Base-by-base conservation (phyloP, 2,329 filamentous ascomycete genomes). In the Penicillium crustosum region DNA sequence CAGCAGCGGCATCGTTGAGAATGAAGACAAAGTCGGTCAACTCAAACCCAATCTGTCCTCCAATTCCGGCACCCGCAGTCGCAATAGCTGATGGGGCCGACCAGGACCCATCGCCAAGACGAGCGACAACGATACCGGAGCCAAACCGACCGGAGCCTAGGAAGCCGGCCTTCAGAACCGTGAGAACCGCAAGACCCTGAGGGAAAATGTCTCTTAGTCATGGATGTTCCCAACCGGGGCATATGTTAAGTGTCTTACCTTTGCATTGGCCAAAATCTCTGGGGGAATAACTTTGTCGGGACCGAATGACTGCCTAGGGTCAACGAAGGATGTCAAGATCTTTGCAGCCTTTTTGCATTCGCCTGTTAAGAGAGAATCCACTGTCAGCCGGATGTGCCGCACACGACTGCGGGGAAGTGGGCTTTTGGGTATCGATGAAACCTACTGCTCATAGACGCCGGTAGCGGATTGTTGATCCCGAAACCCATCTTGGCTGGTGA, bases 231-330 rank as follows among this genome's bases (percentile, higher is more conserved):
- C 29, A 57, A 60, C 48, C 50, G 52, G 45, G 49, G 55, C 25
- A 49, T 49, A 21, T 33, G 2, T 35, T 21, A n/a, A 13, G 42
- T 25, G n/a, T 47, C 64, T 59, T 78, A 91, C 89, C 86, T 99
- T 97, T 70, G 94, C 94, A 75, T 91, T 91, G 64, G 89, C 89
- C 68, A 99, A 87, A 67, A 99, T 84, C 52, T 88, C 85, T 8
- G 93, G 93, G 49, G 94, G 94, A 68, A 99, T 99, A 73, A 99
- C 88, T 77, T 97, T 97, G 77, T 97, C 94, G 55, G 94, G 93
- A 6, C 93, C 92, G 75, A 97, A 96, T 21, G 93, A 81, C 80
- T 97, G 93, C 72, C 88, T 86, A 21, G 94, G 94, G 73, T 97
- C 94, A 73, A 97, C 85, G 75, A 99, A 99, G 13, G 93, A 96